Percentiles rank a stretch among this genome's conserved stretches.
Evolutionary conservation across 2,329 filamentous ascomycete species (phyloP).

Genomic region (Trichophyton benhamiae): DNA sequence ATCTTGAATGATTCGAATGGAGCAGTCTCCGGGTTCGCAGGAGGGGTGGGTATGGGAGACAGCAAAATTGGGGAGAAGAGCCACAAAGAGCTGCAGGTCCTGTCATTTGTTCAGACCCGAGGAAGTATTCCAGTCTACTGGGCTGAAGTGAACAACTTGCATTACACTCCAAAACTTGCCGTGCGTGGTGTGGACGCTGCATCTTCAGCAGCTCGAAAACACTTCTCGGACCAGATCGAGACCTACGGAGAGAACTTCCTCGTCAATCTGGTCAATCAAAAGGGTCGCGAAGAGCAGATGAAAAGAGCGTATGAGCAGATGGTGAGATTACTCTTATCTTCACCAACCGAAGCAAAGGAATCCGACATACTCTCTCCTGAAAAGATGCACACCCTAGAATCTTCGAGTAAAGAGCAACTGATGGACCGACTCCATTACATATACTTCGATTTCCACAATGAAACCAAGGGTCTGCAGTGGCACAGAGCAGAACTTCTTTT

Average conservation of each 20-base stretch:
- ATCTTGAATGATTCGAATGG: conserved; percentile 72
- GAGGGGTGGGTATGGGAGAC: conserved; percentile 62
- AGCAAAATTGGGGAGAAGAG: conserved; percentile 49
- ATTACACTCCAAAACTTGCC: conserved; percentile 82
- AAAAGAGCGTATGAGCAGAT: conserved; percentile 92
- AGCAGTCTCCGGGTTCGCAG: conserved; percentile 67
- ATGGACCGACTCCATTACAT: conserved; percentile 86
- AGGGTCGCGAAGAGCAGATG: conserved; percentile 74
- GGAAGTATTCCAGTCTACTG: conserved; percentile 94
- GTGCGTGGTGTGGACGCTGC: conserved; percentile 75
- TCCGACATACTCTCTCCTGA: conserved; percentile 57
- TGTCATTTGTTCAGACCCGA: conserved; percentile 92
- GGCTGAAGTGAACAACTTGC: conserved; percentile 87
- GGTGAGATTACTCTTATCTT: conserved; percentile 61
- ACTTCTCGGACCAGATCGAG: conserved; percentile 87
- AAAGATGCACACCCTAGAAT: conserved; percentile 69
- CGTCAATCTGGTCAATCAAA: conserved; percentile 94
- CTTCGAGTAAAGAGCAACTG: conserved; percentile 45
- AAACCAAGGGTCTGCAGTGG: conserved; percentile 91
- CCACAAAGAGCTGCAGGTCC: conserved; percentile 68
- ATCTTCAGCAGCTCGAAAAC: conserved; percentile 62
- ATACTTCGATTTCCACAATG: conserved; percentile 97
- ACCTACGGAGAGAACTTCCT: conserved; percentile 95
- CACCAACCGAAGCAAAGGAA: conserved; percentile 53
- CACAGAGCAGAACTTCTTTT: conserved; percentile 79